Base-by-base conservation (phyloP, 228 moss, liverwort and hornwort species). In the Sphagnum magellanicum region DNA sequence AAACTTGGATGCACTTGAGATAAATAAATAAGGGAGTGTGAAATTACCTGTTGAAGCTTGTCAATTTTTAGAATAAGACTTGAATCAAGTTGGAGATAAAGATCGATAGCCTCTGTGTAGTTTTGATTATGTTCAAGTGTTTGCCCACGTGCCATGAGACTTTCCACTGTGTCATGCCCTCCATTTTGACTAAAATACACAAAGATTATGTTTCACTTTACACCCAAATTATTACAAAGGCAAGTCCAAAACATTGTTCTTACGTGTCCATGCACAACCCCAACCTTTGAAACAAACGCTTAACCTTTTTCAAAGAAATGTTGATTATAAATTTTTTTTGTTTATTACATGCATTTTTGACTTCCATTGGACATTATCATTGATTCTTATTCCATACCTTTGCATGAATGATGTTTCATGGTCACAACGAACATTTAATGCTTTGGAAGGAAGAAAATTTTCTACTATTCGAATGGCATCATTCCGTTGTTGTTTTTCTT, bases 381-480 rank as follows among this genome's bases (percentile, higher is more conserved):
- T 32, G 32, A 32, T 32, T 32, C 32, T 32, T 3, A 32, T 32
- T 3, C 6, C 6, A 5, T 63, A 90, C 97, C 90, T 93, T 72
- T 86, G 88, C 88, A 93, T 85, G 74, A 77, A 81, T 55, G 78
- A 59, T 13, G 91, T 85, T 32, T 32, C 55, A 13, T 83, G 63
- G 63, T 98, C 90, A 47, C 79, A 32, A 53, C 91, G 91, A 48
- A 93, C 77, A 49, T 89, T 85, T 9, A 85, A 71, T 48, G 90
- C 81, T 66, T 75, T 82, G 6, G 83, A 80, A 6, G 97, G 93
- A 51, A 88, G 64, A 77, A 84, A 86, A 48, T 81, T 87, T 50
- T 98, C 84, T 50, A 85, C 88, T 4, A 93, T 76, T 3, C 93
- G 91, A 69, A 97, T 81, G 59, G 93, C 93, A 61, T 93, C 91